A percentile compares a stretch with the other conserved stretches of the same genome.
phyloP scores from a whole-genome alignment of 306 rosid species.

The Quercus suber region DNA sequence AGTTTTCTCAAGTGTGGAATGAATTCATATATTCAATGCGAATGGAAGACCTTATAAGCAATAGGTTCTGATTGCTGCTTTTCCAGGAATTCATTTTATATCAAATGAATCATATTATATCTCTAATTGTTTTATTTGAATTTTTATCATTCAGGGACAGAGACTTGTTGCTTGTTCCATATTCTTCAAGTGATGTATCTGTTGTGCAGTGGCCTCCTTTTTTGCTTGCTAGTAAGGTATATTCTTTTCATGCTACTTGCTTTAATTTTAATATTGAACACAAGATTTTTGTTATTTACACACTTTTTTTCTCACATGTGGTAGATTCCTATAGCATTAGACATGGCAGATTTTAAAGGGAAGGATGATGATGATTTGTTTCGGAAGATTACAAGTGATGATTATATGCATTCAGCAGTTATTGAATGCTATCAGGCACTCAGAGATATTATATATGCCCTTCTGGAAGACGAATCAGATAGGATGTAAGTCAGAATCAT shows the following conservation, averaged over 20 bases:
- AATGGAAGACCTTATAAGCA: slow-evolving; percentile 84
- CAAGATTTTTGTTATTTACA: slow-evolving; percentile 10
- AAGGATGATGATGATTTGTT: slow-evolving; percentile 69
- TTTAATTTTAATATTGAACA: slow-evolving; percentile 13
- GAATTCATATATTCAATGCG: slow-evolving; percentile 78
- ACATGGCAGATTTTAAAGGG: slow-evolving; percentile 92
- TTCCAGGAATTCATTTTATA: slow-evolving; percentile 1
- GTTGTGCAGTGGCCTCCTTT: slow-evolving; percentile 99
- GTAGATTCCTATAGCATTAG: slow-evolving; percentile 95
- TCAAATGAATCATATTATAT: slow-evolving; percentile 17
- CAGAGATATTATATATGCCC: slow-evolving; percentile 46
- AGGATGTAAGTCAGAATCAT: slow-evolving; percentile 48
- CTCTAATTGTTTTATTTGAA: slow-evolving; percentile 32
- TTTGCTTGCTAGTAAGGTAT: slow-evolving; percentile 97
- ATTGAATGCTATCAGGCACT: slow-evolving; percentile 90
- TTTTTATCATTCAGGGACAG: slow-evolving; percentile 60
- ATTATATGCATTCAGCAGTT: slow-evolving; percentile 82
- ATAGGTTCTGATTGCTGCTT: slow-evolving; percentile 52
- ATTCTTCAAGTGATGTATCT: slow-evolving; percentile 49
- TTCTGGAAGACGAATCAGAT: slow-evolving; percentile 56
- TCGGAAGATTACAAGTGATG: slow-evolving; percentile 65
- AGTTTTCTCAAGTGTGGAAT: slow-evolving; percentile 91
- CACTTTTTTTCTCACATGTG: slow-evolving; percentile 28
- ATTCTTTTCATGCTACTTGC: slow-evolving; percentile 19
- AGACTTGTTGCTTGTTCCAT: slow-evolving; percentile 87